A percentile compares a stretch with the other conserved stretches of the same genome.
phyloP scores from a whole-genome alignment of 1,284 basidiomycete species.

The Trichosporon coremiiforme region DNA sequence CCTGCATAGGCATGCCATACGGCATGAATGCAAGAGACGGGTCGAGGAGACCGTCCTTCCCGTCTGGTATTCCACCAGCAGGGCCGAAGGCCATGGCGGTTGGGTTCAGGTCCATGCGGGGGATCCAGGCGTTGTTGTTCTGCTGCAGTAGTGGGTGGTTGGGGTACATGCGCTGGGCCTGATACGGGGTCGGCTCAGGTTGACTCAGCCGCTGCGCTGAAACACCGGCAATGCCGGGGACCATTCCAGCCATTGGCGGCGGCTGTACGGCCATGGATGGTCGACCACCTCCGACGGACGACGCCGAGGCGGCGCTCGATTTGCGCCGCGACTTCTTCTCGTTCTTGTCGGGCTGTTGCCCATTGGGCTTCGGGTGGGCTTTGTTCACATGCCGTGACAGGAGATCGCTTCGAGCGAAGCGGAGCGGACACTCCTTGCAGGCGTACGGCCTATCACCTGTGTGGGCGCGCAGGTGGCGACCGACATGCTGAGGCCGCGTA shows the following conservation, averaged over 20 bases:
- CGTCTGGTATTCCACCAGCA: not conserved
- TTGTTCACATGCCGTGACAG: constrained; percentile 87
- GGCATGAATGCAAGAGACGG: not conserved
- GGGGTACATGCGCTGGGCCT: constrained; percentile 51
- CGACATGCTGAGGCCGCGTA: constrained; percentile 85
- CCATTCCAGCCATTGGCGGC: not conserved
- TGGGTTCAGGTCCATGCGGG: not conserved
- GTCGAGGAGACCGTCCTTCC: not conserved
- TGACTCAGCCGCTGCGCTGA: not conserved
- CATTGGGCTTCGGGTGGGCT: constrained; percentile 68
- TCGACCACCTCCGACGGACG: not conserved
- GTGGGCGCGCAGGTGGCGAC: constrained; percentile 84
- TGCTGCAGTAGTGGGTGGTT: constrained; percentile 48
- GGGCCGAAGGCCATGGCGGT: not conserved
- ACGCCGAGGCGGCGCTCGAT: constrained; percentile 30
- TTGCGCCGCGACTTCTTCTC: constrained; percentile 46
- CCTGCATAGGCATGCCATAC: not conserved
- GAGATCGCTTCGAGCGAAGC: constrained; percentile 84
- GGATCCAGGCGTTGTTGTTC: constrained; percentile 17
- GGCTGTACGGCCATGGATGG: not conserved
- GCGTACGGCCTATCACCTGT: constrained; percentile 89
- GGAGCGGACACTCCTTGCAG: constrained; percentile 82
- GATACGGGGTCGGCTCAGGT: constrained; percentile 33
- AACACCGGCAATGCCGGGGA: not conserved
- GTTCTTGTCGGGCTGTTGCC: constrained; percentile 57